Base-by-base conservation (phyloP, 305 asterid genomes). In the Solanum hybrid region DNA sequence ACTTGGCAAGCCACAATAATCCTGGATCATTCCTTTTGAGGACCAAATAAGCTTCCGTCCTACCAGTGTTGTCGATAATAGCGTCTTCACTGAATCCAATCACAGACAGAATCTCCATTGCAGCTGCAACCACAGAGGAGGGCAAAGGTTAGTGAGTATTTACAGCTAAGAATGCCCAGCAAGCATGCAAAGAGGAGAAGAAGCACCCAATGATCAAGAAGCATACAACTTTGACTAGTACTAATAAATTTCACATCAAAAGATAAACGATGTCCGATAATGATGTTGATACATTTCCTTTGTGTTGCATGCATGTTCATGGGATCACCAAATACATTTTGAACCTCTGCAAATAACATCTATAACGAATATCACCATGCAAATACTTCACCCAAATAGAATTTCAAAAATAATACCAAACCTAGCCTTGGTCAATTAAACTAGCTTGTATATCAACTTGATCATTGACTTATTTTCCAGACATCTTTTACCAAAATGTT, bases 11-110 rank as follows among this genome's bases (percentile, higher is more conserved):
- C 99, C 99, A 97, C 92, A 95, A 79, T 89, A 97, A 88, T 76
- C 98, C 99, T 1, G 98, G 99, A 89, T 97, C 99, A 81, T 95
- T 93, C 90, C 98, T 91, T 92, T 96, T 97, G 12, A 97, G 91
- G 81, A 95, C 91, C 90, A 97, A 90, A 90, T 91, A 95, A 87
- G 89, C 88, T 86, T 97, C 98, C 1, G 89, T 82, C 86, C 86
- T 95, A 20, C 97, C 97, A 27, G 88, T 88, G 87, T 91, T 94
- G 3, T 94, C 95, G n/a, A 38, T n/a, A 4, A 90, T 89, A 11
- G 34, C 89, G 4, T 96, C 97, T 84, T 97, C 99, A 33, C 86
- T 84, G 89, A 97, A 97, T 27, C 99, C 99, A 77, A 96, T 84
- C 91, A 95, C 89, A 14, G 88, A 86, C 79, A 97, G 93, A 36